Base-by-base conservation (phyloP, 345 rosid species). In the Raphanus sativus region DNA sequence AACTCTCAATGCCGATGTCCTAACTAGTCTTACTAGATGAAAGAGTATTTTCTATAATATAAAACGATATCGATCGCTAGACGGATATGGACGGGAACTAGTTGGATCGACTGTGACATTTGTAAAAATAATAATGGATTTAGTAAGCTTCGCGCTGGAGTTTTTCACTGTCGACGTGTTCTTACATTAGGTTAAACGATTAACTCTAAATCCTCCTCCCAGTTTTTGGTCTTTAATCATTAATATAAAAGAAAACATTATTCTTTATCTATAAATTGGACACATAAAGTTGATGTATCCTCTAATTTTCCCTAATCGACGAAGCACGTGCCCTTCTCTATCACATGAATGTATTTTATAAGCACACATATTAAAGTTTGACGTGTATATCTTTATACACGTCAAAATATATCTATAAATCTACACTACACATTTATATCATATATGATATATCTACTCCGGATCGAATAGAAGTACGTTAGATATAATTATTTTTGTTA, bases 131-230 rank as follows among this genome's bases (percentile, higher is more conserved):
- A 50, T 12, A 60, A 69, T 30, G 64, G 62, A 80, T 63, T 75
- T 63, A 40, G 75, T 79, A 74, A 79, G 82, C 71, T 79, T 38
- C 71, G 79, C 16, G 79, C 75, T 75, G 82, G 82, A 74, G 62
- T 56, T 69, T 54, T 56, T 40, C 71, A 69, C 79, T 80, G 75
- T 80, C 71, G 75, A 80, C 79, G 82, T 80, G 82, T 74, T 74
- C 48, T 80, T 80, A 75, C 82, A 74, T 69, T 67, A 59, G 40
- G 70, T 55, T 67, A 80, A 69, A 62, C 52, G 40, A 74, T 62
- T 66, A 79, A 69, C 71, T 60, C 56, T 73, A 78, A 79, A 6
- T 66, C 62, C 11, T 66, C 62, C 11, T 33, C 55, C 62, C 25
- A 25, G 36, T 72, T 72, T 65, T 40, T 30, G 61, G 45, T 66